Evolutionary conservation across 371 early-diverging fungal genomes (phyloP).

Genomic region (Rhizopus delemar): DNA sequence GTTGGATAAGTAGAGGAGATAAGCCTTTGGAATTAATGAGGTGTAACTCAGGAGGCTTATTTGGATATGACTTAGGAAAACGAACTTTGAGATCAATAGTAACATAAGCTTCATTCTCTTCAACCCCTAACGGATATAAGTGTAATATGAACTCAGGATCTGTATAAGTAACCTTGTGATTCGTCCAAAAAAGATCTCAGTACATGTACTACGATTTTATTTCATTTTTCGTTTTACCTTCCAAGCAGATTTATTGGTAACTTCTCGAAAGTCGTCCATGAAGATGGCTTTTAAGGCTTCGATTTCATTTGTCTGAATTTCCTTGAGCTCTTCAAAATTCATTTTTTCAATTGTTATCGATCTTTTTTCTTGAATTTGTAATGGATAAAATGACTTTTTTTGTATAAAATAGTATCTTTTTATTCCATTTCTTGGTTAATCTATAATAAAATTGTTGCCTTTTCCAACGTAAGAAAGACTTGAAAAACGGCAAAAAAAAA

Average conservation of each 20-base stretch:
- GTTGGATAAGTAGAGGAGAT: conserved; percentile 47
- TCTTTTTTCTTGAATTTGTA: not conserved
- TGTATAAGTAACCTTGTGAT: conserved; percentile 49
- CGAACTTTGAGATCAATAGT: conserved; percentile 64
- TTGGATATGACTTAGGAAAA: conserved; percentile 71
- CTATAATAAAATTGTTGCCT: too few relatives aligned
- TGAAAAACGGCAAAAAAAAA: not conserved
- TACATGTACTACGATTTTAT: too few relatives aligned
- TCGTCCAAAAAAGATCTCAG: too few relatives aligned
- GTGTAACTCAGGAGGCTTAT: conserved; percentile 63
- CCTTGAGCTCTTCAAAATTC: conserved; percentile 59
- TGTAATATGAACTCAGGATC: conserved; percentile 73
- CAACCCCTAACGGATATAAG: conserved; percentile 56
- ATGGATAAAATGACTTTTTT: not conserved
- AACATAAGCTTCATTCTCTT: conserved; percentile 53
- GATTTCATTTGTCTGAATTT: conserved; percentile 76
- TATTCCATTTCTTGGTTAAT: conserved; percentile 1
- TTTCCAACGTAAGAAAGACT: too few relatives aligned
- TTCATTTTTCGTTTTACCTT: conserved; percentile 45
- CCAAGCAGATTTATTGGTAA: conserved; percentile 69
- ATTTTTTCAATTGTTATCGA: conserved; percentile 7
- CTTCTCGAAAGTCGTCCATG: conserved; percentile 73
- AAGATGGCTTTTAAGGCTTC: conserved; percentile 70
- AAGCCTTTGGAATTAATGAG: conserved; percentile 62
- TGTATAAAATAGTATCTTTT: not conserved